Conservation (phyloP, 208 protist species). For the Balamuthia mandrillaris region DNA sequence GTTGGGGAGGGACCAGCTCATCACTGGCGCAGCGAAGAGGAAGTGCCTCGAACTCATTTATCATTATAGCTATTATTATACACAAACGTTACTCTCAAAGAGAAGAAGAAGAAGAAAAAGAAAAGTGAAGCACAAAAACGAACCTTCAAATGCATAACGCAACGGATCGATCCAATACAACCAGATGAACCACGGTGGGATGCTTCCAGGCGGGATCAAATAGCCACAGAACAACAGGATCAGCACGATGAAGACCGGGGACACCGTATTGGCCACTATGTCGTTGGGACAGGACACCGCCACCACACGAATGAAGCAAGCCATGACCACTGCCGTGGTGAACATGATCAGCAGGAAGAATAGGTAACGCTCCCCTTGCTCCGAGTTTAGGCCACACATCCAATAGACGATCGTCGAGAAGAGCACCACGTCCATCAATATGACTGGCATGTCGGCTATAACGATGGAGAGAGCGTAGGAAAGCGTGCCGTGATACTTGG, state of each 20-base stretch:
- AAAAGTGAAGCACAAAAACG: no score
- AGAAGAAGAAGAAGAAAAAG: no score
- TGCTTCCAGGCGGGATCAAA: conserved; percentile 2
- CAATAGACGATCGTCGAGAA: background rate
- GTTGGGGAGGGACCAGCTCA: no score
- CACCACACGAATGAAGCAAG: no score
- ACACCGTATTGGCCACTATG: background rate
- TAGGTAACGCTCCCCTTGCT: no score
- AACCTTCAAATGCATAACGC: no score
- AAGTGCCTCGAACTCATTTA: conserved; percentile 28
- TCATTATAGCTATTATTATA: background rate
- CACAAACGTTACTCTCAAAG: no score
- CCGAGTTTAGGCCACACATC: no score
- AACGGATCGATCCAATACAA: conserved; percentile 14
- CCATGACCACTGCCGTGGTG: no score
- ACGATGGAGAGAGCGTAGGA: background rate
- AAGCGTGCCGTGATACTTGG: background rate
- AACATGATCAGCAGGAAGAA: no score
- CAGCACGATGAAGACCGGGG: background rate
- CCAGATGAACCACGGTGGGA: conserved; percentile 13
- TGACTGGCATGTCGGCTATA: background rate
- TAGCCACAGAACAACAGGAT: conserved; percentile 4
- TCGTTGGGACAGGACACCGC: background rate
- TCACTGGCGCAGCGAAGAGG: no score
- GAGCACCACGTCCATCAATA: background rate